Evolutionary conservation across 345 rosid species (phyloP), one percentile per base, ranked within the genome.

Genomic region (Arabidopsis arenosa): DNA sequence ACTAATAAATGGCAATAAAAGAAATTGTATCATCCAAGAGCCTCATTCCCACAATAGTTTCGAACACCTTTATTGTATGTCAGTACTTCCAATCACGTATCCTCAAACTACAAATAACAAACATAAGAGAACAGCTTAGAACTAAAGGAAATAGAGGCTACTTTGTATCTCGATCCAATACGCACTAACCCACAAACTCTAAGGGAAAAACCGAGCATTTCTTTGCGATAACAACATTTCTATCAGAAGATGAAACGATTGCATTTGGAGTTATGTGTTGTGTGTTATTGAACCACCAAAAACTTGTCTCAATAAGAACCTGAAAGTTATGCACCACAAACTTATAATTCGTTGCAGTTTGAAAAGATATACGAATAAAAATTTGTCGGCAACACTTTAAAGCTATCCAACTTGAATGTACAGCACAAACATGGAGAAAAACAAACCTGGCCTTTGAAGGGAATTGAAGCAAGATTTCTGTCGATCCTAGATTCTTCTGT

Each of bases 71-170:
- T 89, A 23, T 83, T 84, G 84, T 94, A 94, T 92, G 83, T 89
- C 97, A 23, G 98, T 94, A 73, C 93, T 90, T 77, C 97, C 97
- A 59, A 97, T 94, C 82, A 90, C 90, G 81, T 82, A 94, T 54
- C 98, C 97, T 84, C 98, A 82, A 63, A 89, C 98, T 92, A 67
- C 69, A 78, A 58, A 58, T 10, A 66, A 51, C 56, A 72, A 64
- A 72, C n/a, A 70, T 8, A 23, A 26, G n/a, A 37, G 26, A 48
- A 35, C n/a, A 59, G 5, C 9, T 58, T 33, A 72, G 26, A 72
- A 72, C 43, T 72, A 51, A 51, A 52, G 49, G 17, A 18, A 60
- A 64, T 33, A 56, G n/a, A 56, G 17, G 47, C 54, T 36, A 71
- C 41, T 62, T 9, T 36, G 43, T 8, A 58, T 48, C 36, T 66